A percentile compares a stretch with the other conserved stretches of the same genome.
Evolutionary conservation across 2,329 filamentous ascomycete genomes (phyloP).

Genomic region (Exserohilum rostratum): DNA sequence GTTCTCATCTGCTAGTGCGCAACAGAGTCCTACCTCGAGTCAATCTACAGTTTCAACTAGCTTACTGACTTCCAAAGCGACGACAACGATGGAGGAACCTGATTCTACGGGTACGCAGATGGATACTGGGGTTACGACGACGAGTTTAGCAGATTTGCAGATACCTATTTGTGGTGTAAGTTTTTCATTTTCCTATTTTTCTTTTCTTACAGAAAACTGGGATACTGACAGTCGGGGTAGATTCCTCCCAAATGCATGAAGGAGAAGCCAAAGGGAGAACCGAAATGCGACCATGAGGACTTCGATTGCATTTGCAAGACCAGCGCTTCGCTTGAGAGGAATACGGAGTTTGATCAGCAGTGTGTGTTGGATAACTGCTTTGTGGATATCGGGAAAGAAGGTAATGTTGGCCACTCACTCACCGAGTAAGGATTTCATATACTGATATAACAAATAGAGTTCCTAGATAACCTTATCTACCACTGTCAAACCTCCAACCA

Average conservation of each 20-base stretch:
- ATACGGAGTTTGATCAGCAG: slow-evolving; percentile 17
- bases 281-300: slow-evolving; percentile 11
- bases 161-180: slow-evolving; percentile 18
- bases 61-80: neutral
- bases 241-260: slow-evolving; percentile 18
- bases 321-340: slow-evolving; percentile 18
- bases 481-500: slow-evolving; percentile 10
- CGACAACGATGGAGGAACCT: neutral
- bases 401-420: too few species aligned
- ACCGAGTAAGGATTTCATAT: too few species aligned
- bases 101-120: neutral
- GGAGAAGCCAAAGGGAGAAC: neutral
- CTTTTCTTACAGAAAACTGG: neutral
- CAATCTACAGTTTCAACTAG: neutral
- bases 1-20: neutral
- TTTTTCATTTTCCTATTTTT: neutral
- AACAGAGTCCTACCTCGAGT: neutral
- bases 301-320: slow-evolving; percentile 24
- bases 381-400: slow-evolving; percentile 12
- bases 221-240: neutral
- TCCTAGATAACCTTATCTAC: slow-evolving; percentile 15
- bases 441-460: too few species aligned
- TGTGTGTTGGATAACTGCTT: slow-evolving; percentile 22
- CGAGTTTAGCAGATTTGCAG: neutral
- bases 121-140: neutral